A percentile compares a stretch with the other conserved stretches of the same genome.
These are phyloP conservation scores for Pythium utonaiense DNA, from an alignment of 352 stramenopile species.

Conservation along the genomic window DNA sequence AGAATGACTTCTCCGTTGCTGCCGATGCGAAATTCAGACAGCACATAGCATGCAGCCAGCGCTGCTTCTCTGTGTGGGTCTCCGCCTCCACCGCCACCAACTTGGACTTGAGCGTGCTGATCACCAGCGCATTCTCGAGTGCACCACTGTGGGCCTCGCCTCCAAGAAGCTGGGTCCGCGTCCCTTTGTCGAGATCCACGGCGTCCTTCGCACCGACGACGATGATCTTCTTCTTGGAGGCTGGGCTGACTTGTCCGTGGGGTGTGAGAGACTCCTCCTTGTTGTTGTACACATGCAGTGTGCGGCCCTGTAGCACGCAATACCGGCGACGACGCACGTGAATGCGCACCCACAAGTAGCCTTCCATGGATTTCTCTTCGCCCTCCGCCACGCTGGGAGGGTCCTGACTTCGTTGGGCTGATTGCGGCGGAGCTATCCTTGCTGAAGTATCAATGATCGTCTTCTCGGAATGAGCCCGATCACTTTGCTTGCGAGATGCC, in stretches of 20 bases:
- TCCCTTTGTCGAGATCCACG: constrained; percentile 50
- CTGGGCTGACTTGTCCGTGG: constrained; percentile 22
- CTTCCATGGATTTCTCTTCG: constrained; percentile 38
- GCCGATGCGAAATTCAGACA: constrained; percentile 55
- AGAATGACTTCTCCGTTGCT: constrained; percentile 50
- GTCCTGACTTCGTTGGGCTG: background rate
- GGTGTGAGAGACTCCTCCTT: constrained; percentile 37
- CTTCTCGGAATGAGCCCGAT: constrained; percentile 4
- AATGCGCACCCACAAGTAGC: constrained; percentile 56
- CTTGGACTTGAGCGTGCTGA: constrained; percentile 74
- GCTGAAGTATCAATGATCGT: background rate
- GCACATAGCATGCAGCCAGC: constrained; percentile 70
- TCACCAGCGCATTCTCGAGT: constrained; percentile 55
- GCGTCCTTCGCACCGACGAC: constrained; percentile 66
- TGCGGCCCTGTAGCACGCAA: constrained; percentile 57
- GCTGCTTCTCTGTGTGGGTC: constrained; percentile 67
- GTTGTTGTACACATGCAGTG: constrained; percentile 55
- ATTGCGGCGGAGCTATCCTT: background rate
- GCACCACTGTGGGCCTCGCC: constrained; percentile 9
- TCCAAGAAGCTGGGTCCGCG: constrained; percentile 48
- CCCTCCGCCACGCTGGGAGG: background rate
- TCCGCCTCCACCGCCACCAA: constrained; percentile 64
- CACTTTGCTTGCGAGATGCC: constrained; percentile 3
- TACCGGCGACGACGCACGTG: constrained; percentile 61
- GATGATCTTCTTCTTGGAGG: constrained; percentile 50